These are phyloP conservation scores for Acacia concinna DNA, from an alignment of 331 rosid species.

Conservation along the genomic window DNA sequence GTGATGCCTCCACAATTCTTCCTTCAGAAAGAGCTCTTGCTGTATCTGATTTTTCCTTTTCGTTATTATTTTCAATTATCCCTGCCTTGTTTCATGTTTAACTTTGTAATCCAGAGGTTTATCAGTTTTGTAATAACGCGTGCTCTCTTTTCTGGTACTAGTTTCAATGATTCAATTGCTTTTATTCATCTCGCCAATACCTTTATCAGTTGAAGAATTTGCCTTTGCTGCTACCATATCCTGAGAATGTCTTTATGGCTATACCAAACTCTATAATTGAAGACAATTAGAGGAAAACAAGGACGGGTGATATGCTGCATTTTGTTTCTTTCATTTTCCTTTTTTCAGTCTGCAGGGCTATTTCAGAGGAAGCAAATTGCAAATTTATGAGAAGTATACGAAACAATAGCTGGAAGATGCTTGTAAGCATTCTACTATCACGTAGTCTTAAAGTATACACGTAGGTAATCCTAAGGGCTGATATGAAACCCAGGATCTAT, in stretches of 20 bases:
- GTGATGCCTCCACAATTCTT: background rate
- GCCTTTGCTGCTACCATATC: background rate
- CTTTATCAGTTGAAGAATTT: background rate
- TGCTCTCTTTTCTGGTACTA: background rate
- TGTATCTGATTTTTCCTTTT: background rate
- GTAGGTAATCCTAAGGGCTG: background rate
- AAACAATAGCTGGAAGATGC: slow-evolving; percentile 3
- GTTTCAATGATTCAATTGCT: background rate
- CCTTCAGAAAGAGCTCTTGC: slow-evolving; percentile 4
- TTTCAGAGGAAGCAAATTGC: background rate
- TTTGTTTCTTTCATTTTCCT: background rate
- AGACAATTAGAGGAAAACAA: background rate
- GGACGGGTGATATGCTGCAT: background rate
- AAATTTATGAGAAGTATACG: background rate
- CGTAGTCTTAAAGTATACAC: background rate
- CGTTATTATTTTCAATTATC: background rate
- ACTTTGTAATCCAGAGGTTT: slow-evolving; percentile 15
- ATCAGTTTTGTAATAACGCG: background rate
- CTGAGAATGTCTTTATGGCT: background rate
- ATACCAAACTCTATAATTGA: background rate
- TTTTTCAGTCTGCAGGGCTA: background rate
- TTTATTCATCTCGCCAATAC: background rate
- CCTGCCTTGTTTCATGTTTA: slow-evolving; percentile 31
- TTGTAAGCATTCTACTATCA: background rate
- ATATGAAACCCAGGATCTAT: slow-evolving; percentile 9